A percentile compares a stretch with the other conserved stretches of the same genome.
Evolutionary conservation across 2,329 filamentous ascomycete genomes (phyloP).

Genomic region (Beauveria varroae): DNA sequence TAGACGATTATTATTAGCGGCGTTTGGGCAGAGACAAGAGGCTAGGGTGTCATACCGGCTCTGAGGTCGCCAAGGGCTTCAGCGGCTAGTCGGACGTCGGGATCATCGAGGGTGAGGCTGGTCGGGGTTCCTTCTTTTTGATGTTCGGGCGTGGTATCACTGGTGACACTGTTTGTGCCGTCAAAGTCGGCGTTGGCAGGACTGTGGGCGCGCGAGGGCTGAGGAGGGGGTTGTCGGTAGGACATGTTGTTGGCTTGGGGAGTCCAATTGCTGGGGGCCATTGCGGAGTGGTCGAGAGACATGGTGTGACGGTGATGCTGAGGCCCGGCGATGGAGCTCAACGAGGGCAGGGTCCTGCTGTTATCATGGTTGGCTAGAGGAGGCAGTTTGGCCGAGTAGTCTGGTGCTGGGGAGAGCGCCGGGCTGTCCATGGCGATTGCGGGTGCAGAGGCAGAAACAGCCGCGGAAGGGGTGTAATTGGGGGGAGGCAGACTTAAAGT

Average conservation of each 20-base stretch:
- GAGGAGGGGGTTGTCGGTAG: slow-evolving; percentile 26
- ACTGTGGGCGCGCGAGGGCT: slow-evolving; percentile 31
- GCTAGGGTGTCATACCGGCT: slow-evolving; percentile 49
- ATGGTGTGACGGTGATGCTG: slow-evolving; percentile 18
- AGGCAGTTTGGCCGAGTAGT: slow-evolving; percentile 20
- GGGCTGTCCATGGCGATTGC: slow-evolving; percentile 3
- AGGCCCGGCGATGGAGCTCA: slow-evolving; percentile 28
- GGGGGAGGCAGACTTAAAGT: slow-evolving; percentile 3
- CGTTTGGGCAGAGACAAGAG: background rate
- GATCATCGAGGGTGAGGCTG: slow-evolving; percentile 55
- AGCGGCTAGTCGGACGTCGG: slow-evolving; percentile 62
- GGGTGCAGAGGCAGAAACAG: background rate
- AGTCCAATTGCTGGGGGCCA: slow-evolving; percentile 13
- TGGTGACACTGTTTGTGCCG: slow-evolving; percentile 31
- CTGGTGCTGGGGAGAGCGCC: slow-evolving; percentile 14
- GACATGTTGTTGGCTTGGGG: slow-evolving; percentile 39
- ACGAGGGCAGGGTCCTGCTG: slow-evolving; percentile 27
- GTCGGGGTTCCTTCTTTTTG: slow-evolving; percentile 36
- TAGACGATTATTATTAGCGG: slow-evolving; percentile 23
- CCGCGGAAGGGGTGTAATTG: background rate
- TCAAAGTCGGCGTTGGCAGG: slow-evolving; percentile 44
- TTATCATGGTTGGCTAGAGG: slow-evolving; percentile 19
- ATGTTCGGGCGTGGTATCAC: slow-evolving; percentile 41
- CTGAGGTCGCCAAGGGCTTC: slow-evolving; percentile 69
- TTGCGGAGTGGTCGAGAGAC: slow-evolving; percentile 6